Conservation (phyloP, 2,329 filamentous ascomycete genomes). For the Fusarium torulosum region DNA sequence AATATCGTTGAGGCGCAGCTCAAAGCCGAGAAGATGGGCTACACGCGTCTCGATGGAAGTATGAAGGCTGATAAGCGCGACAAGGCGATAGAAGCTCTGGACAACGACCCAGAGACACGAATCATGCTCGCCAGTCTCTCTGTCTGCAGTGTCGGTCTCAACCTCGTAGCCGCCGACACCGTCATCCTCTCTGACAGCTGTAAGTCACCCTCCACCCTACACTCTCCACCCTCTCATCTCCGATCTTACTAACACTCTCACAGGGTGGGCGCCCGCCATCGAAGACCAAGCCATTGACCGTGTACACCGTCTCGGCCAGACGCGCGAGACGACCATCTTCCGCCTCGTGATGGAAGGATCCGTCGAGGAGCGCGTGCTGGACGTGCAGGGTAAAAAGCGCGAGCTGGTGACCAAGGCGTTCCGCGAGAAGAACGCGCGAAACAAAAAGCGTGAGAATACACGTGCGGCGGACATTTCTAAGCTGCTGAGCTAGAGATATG, state of each 20-base stretch:
- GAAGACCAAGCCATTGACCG: slow-evolving; percentile 93
- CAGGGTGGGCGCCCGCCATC: slow-evolving; percentile 90
- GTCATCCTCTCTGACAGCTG: slow-evolving; percentile 85
- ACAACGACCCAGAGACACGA: slow-evolving; percentile 74
- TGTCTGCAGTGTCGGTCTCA: slow-evolving; percentile 87
- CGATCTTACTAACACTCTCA: slow-evolving; percentile 21
- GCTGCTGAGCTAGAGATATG: slow-evolving; percentile 54
- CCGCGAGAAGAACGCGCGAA: slow-evolving; percentile 70
- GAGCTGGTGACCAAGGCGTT: slow-evolving; percentile 83
- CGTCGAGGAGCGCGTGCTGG: slow-evolving; percentile 84
- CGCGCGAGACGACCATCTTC: slow-evolving; percentile 81
- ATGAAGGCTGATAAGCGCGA: slow-evolving; percentile 82
- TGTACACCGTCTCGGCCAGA: slow-evolving; percentile 88
- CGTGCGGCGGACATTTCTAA: slow-evolving; percentile 68
- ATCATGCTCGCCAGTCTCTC: slow-evolving; percentile 85
- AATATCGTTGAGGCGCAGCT: slow-evolving; percentile 79
- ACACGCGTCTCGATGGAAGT: slow-evolving; percentile 81
- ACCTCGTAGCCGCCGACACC: slow-evolving; percentile 87
- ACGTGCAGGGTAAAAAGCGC: slow-evolving; percentile 83
- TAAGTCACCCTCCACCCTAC: slow-evolving; percentile 49
- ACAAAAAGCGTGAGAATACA: slow-evolving; percentile 68
- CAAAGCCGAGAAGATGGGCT: slow-evolving; percentile 69
- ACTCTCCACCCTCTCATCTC: background rate
- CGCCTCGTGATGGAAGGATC: slow-evolving; percentile 83
- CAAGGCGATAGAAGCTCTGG: slow-evolving; percentile 74